Base-by-base conservation (phyloP, 2,329 filamentous ascomycete genomes). In the Pseudogymnoascus sp. region DNA sequence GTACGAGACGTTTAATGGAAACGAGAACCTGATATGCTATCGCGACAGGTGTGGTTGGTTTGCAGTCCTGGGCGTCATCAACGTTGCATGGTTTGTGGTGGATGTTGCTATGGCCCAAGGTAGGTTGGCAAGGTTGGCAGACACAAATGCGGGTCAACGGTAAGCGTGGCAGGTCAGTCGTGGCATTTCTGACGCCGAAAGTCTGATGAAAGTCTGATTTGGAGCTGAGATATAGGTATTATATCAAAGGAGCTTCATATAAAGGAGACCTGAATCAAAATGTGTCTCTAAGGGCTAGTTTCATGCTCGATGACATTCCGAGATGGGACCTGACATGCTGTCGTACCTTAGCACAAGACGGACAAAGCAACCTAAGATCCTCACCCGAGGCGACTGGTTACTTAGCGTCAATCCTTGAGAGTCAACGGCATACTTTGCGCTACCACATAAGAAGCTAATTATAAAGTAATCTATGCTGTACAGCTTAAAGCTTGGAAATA, bases 111-210 rank as follows among this genome's bases (percentile, higher is more conserved):
- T 60, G 5, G 35, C 38, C 35, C 33, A 40, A 42, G 33, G 59
- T 26, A 60, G 59, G 59, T 60, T 26, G 59, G 59, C 59, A 60
- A 40, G 59, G 59, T 40, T 60, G 59, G 59, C 59, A 60, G 59
- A 60, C 59, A 19, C 59, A 38, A 60, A 60, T 60, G 59, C 59
- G 59, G 35, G 50, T 56, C 50, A 56, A 56, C 29, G 29, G 50
- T 56, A 56, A 56, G 29, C 50, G 50, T 56, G 50, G 6, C n/a
- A 33, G 50, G 29, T 21, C 50, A 19, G 50, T 56, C 29, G 29
- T 15, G 50, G 50, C 29, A 15, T 33, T 33, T 33, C 5, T 56
- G 50, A 33, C 29, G 17, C 17, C 15, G 11, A 33, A 56, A 56
- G 50, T 56, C 23, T 26, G 23, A 26, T 26, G 23, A 26, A 26